Conservation (phyloP, 2,329 filamentous ascomycete species). For the Cordyceps cicadae region DNA sequence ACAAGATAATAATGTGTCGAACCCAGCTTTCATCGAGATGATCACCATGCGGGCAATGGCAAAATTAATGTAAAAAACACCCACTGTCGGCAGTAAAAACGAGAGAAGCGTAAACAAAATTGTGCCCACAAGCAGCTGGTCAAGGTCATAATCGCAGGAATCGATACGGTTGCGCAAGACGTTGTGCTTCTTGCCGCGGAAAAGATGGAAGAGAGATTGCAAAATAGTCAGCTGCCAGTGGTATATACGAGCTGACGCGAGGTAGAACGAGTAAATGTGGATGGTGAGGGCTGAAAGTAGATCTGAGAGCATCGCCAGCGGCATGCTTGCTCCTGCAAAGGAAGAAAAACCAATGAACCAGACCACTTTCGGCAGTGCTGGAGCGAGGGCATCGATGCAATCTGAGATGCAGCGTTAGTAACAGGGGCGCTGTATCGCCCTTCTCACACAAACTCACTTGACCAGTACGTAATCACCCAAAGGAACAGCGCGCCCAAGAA, state of each 20-base stretch:
- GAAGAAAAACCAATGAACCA: constrained; percentile 91
- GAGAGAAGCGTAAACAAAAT: constrained; percentile 94
- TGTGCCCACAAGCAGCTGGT: constrained; percentile 90
- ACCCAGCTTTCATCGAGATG: constrained; percentile 80
- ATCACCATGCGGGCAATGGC: constrained; percentile 90
- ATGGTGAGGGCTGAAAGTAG: constrained; percentile 83
- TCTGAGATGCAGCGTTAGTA: constrained; percentile 30
- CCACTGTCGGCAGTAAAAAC: constrained; percentile 87
- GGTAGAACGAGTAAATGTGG: constrained; percentile 97
- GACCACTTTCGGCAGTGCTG: constrained; percentile 75
- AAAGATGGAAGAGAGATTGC: constrained; percentile 95
- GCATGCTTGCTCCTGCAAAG: constrained; percentile 94
- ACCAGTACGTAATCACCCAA: constrained; percentile 99
- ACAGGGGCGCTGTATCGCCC: not conserved
- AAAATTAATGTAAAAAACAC: constrained; percentile 96
- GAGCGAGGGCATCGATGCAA: constrained; percentile 69
- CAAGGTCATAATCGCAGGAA: constrained; percentile 96
- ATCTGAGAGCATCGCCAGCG: constrained; percentile 91
- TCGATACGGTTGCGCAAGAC: constrained; percentile 95
- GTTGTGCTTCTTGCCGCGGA: constrained; percentile 96
- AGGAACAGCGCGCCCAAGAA: constrained; percentile 93
- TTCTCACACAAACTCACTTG: constrained; percentile 46
- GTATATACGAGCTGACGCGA: constrained; percentile 92
- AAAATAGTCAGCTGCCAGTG: constrained; percentile 98
- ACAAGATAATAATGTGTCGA: constrained; percentile 88